phyloP scores from a whole-genome alignment of 768 basidiomycete genomes.

The Suillus brevipes region DNA sequence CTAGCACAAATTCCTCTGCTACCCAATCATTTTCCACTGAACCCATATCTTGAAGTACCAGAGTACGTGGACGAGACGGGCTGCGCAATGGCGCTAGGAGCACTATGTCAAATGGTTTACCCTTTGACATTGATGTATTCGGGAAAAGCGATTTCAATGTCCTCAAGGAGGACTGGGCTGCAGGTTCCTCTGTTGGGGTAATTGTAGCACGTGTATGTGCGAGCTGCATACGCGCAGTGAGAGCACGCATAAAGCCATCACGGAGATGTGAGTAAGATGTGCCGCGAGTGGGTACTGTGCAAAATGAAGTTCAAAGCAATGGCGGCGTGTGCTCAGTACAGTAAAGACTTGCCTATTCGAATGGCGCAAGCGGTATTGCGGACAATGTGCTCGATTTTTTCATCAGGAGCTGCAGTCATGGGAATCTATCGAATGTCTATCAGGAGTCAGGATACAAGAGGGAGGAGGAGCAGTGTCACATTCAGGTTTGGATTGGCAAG shows the following conservation, averaged over 20 bases:
- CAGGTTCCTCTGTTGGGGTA: conserved; percentile 57
- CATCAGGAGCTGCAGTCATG: conserved; percentile 54
- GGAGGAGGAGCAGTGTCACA: conserved; percentile 35
- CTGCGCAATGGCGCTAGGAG: conserved; percentile 53
- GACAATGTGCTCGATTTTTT: conserved; percentile 71
- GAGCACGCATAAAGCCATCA: conserved; percentile 78
- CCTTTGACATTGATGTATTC: conserved; percentile 64
- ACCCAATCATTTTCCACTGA: conserved; percentile 73
- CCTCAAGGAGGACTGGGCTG: conserved; percentile 61
- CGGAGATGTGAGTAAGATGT: conserved; percentile 80
- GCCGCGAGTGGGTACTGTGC: conserved; percentile 72
- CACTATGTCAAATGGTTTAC: conserved; percentile 67
- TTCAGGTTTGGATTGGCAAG: conserved; percentile 61
- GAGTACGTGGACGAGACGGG: conserved; percentile 46
- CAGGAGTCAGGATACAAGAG: conserved; percentile 3
- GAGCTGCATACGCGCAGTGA: conserved; percentile 59
- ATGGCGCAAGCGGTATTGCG: conserved; percentile 69
- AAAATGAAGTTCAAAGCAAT: conserved; percentile 5
- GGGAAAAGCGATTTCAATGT: conserved; percentile 79
- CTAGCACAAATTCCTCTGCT: conserved; percentile 66
- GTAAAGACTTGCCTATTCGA: conserved; percentile 59
- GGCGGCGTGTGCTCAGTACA: neutral
- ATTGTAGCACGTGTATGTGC: conserved; percentile 53
- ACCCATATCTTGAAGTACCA: conserved; percentile 75
- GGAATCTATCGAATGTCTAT: conserved; percentile 45